Base-by-base conservation (phyloP, 2,329 filamentous ascomycete species). In the Parafenestella ontariensis region DNA sequence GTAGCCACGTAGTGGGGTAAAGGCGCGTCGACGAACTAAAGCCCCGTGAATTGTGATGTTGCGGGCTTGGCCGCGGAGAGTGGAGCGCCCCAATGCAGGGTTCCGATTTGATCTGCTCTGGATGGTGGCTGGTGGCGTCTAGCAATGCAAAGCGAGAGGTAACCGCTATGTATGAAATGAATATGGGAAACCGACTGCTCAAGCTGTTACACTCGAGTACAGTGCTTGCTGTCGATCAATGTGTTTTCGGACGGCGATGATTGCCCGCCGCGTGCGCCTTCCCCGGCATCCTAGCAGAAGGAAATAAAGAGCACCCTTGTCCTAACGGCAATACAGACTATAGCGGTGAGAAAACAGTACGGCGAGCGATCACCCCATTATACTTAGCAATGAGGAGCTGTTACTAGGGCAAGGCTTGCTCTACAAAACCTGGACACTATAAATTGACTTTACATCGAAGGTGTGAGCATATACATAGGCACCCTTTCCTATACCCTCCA, bases 61-160 rank as follows among this genome's bases (percentile, higher is more conserved):
- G 54, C 56, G 51, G 52, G 52, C 60, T 64, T 59, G 60, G 59
- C 60, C 55, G 60, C 58, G 62, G 59, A 34, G 13, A 34, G 31
- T 34, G 31, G 54, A 54, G 46, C 54, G 46, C 49, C 52, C 54
- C 49, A 54, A 46, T 62, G 61, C 55, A 61, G 56, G 54, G 58
- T 48, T 48, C 36, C 29, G 34, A 34, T 28, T 36, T 34, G 31
- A 17, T 34, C 31, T 34, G 13, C 31, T n/a, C 17, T 17, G 37
- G 33, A 41, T 15, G 13, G 48, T 49, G 36, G 50, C 50, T 58
- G 48, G 56, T 51, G 53, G 55, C 54, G 51, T 48, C 41, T 54
- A 58, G 51, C 44, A 52, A 61, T 53, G 37, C 33, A 43, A 37
- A 62, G 49, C 41, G 51, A 52, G 45, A 21, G 41, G 46, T 31